Percentiles rank a stretch among this genome's conserved stretches.
phyloP scores from a whole-genome alignment of 2,329 filamentous ascomycete genomes.

The Mollisia scopiformis region DNA sequence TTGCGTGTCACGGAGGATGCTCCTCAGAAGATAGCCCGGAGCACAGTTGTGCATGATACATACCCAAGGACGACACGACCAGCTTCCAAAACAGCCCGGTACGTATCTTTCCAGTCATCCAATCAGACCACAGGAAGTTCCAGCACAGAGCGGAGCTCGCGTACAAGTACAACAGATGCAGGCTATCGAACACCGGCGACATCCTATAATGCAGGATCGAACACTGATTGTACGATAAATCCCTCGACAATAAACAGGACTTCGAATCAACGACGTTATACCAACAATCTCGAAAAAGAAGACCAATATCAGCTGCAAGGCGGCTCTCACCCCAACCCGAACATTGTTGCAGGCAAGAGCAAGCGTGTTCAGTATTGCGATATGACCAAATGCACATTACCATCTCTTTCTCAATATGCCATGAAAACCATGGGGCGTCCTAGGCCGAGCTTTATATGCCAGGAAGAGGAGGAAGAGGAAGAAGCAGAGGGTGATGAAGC shows the following conservation, averaged over 20 bases:
- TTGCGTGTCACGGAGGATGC: not conserved
- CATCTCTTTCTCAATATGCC: no score
- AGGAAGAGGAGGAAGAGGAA: no score
- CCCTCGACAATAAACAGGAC: not conserved
- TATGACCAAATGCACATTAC: no score
- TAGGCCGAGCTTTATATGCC: no score
- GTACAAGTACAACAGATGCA: not conserved
- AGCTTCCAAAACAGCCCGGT: not conserved
- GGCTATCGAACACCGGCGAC: not conserved
- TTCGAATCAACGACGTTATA: no score
- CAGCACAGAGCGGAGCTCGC: not conserved
- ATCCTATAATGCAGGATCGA: not conserved
- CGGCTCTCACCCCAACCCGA: no score
- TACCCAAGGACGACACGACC: not conserved
- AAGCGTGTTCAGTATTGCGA: no score
- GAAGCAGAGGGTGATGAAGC: no score
- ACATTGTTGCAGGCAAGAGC: no score
- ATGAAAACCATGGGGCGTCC: no score
- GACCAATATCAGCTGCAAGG: no score
- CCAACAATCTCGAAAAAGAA: no score
- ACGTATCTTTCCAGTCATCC: not conserved
- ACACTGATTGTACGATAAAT: not conserved
- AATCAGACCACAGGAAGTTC: not conserved
- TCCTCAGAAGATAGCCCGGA: not conserved
- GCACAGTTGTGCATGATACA: not conserved